Base-by-base conservation (phyloP, 1,284 basidiomycete genomes). In the Irpex rosettiformis region DNA sequence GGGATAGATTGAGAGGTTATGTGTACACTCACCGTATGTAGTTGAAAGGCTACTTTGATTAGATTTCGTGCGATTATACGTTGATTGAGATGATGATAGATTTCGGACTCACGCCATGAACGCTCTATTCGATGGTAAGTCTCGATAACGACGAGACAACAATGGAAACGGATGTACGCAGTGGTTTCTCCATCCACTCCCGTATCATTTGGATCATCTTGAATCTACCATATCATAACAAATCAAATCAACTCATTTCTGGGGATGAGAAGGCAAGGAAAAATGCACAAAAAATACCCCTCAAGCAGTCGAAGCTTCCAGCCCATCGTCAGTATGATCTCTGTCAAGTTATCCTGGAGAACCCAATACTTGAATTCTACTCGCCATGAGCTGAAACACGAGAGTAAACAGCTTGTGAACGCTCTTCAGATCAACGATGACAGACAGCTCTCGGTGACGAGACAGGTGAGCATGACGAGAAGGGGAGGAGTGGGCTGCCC, bases 261-360 rank as follows among this genome's bases (percentile, higher is more conserved):
- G 11, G 13, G n/a, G n/a, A n/a, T n/a, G n/a, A 8, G 21, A 18
- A 3, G 28, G 24, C 11, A 21, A 16, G 2, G 13, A 11, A 11
- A 22, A 24, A 56, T 37, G 27, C 29, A 58, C 57, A 13, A 13
- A 40, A 18, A 59, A 57, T 18, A 56, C 47, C 10, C 43, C 58
- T 1, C 58, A 55, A n/a, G 42, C 58, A 16, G 42, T 42, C 4
- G 58, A 51, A n/a, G 10, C 58, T 59, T n/a, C n/a, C n/a, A n/a
- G n/a, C n/a, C n/a, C n/a, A n/a, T n/a, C n/a, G n/a, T n/a, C n/a
- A n/a, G n/a, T n/a, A n/a, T n/a, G n/a, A n/a, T n/a, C n/a, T n/a
- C n/a, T n/a, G n/a, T n/a, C n/a, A n/a, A n/a, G n/a, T n/a, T n/a
- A n/a, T n/a, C n/a, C n/a, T n/a, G n/a, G n/a, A n/a, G n/a, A n/a